Conservation (phyloP, 495 filamentous ascomycete genomes). For the Cercophora newfieldiana region DNA sequence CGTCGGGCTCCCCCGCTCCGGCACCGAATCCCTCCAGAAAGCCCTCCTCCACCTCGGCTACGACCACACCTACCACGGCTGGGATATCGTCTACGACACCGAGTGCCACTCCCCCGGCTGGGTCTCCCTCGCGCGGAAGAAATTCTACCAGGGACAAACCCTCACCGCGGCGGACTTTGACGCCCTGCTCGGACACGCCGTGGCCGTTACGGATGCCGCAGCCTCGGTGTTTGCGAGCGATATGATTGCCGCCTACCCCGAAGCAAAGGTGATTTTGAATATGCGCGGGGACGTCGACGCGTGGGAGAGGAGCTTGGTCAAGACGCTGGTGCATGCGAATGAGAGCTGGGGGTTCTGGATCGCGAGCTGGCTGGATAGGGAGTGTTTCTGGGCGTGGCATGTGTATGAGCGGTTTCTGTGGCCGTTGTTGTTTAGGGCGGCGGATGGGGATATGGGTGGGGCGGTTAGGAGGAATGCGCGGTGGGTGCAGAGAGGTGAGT, state of each 20-base stretch:
- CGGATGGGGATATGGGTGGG: constrained; percentile 26
- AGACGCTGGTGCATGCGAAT: constrained; percentile 26
- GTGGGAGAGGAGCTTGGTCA: constrained; percentile 38
- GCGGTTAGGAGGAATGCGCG: constrained; percentile 24
- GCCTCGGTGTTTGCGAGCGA: constrained; percentile 46
- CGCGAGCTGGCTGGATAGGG: constrained; percentile 23
- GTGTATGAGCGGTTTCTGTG: constrained; percentile 31
- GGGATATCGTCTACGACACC: constrained; percentile 61
- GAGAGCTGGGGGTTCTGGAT: constrained; percentile 31
- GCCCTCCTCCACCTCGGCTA: constrained; percentile 63
- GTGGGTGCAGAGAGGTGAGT: constrained; percentile 28
- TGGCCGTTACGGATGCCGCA: constrained; percentile 43
- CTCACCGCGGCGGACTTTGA: constrained; percentile 56
- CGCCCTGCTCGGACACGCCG: constrained; percentile 42
- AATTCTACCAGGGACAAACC: constrained; percentile 19
- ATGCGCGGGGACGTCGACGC: constrained; percentile 37
- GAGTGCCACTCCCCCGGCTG: constrained; percentile 59
- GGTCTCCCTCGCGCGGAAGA: constrained; percentile 27
- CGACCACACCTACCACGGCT: constrained; percentile 66
- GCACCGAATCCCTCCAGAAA: constrained; percentile 63
- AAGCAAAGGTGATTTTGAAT: constrained; percentile 49
- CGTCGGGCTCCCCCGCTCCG: constrained; percentile 61
- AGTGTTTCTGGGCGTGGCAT: constrained; percentile 35
- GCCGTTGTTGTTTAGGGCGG: constrained; percentile 28
- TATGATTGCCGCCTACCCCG: constrained; percentile 47